Evolutionary conservation across 768 basidiomycete species (phyloP).

Genomic region (Bullera alba): DNA sequence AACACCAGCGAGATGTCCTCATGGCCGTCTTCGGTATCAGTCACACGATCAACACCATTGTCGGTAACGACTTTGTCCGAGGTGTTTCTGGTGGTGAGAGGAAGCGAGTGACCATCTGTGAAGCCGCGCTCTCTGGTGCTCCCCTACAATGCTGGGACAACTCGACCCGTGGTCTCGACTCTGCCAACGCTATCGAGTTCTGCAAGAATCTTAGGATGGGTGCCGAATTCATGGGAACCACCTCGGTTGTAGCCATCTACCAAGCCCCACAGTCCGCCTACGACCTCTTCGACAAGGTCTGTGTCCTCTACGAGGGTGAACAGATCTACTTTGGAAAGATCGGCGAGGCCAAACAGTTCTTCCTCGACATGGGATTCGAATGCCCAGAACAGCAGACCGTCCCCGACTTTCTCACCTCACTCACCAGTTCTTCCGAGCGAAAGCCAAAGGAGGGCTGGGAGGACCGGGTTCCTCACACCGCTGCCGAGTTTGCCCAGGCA

Average conservation of each 20-base stretch:
- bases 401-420: constrained; percentile 52
- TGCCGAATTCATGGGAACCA: constrained; percentile 49
- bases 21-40: constrained; percentile 67
- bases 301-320: constrained; percentile 52
- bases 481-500: constrained; percentile 54
- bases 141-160: constrained; percentile 68
- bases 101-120: constrained; percentile 75
- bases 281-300: constrained; percentile 52
- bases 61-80: constrained; percentile 68
- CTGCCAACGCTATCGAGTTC: constrained; percentile 51
- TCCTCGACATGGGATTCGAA: constrained; percentile 51
- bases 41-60: constrained; percentile 62
- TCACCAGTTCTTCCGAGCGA: constrained; percentile 74
- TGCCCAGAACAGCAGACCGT: constrained; percentile 51
- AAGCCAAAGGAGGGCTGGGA: constrained; percentile 63
- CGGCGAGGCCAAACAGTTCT: constrained; percentile 49
- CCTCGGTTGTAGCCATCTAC: constrained; percentile 51
- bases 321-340: constrained; percentile 52
- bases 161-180: constrained; percentile 46
- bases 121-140: constrained; percentile 65
- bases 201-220: constrained; percentile 49
- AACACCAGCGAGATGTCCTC: constrained; percentile 52
- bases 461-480: constrained; percentile 59
- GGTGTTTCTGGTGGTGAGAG: constrained; percentile 51
- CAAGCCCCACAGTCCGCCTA: constrained; percentile 50